Evolutionary conservation across 805 yeast genomes (phyloP), one percentile per base, ranked within the genome.

Genomic region (Cyberlindnera samutprakarnensis): DNA sequence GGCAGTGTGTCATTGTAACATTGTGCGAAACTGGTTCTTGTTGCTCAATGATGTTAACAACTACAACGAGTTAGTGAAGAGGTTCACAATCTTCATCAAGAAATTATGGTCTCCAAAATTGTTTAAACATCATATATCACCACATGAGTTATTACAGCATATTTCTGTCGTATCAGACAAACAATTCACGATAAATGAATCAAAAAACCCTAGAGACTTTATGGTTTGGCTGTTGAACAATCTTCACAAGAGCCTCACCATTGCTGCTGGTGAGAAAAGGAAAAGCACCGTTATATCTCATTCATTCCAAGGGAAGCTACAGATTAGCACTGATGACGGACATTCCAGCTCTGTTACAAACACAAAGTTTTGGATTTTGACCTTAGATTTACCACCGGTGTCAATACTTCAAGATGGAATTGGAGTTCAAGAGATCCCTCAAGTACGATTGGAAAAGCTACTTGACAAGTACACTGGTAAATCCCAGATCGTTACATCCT

Each of bases 51-150:
- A 47, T 1, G 41, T 44, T 11, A 47, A 49, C 5, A 27, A 26
- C 6, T 36, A 30, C 15, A 37, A 35, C 28, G 66, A 64, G 17
- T 48, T 78, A n/a, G 57, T 61, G 9, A 51, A 52, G 25, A 55
- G 67, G 37, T 51, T 79, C 23, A 62, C 75, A 0, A 38, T 62
- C 5, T 48, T 79, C 14, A 44, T 70, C 0, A 64, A 78, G 37
- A 79, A 75, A 42, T 29, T 80, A 8, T 84, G 90, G 88, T 79
- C 78, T 5, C 57, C 67, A 0, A 56, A 57, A 25, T 59, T 82
- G 15, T 75, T 75, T 51, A 72, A 68, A 42, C 52, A 66, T 4
- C 85, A 80, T 44, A 62, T 81, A 2, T 75, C 90, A 0, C 78
- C 85, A 1, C 80, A 74, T 47, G 85, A 78, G 31, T 54, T 84